Percentiles rank a stretch among this genome's conserved stretches.
Evolutionary conservation across 257 asterid species (phyloP).

Genomic region (Rauvolfia tetraphylla): DNA sequence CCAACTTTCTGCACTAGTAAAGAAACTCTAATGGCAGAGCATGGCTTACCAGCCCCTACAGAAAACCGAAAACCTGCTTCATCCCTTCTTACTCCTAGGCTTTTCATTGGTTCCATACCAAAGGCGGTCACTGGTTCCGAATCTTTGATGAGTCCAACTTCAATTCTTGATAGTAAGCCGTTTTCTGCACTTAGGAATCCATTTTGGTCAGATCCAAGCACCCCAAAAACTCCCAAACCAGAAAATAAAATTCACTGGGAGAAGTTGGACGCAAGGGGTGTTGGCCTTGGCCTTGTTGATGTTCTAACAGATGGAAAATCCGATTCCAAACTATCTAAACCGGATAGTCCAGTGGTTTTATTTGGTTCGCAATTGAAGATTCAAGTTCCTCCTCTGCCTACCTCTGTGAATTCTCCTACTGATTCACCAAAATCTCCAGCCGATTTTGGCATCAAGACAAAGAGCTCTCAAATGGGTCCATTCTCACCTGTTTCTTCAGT

Average conservation of each 20-base stretch:
- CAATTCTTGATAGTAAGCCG: conserved; percentile 63
- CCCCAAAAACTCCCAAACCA: conserved; percentile 39
- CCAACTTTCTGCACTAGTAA: background rate
- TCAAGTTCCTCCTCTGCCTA: conserved; percentile 53
- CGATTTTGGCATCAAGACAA: conserved; percentile 77
- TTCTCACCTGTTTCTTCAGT: conserved; percentile 39
- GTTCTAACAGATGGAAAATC: conserved; percentile 47
- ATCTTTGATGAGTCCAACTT: conserved; percentile 64
- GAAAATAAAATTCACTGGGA: conserved; percentile 46
- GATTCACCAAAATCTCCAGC: conserved; percentile 59
- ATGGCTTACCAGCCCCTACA: conserved; percentile 37
- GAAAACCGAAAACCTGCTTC: conserved; percentile 38
- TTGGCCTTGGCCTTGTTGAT: conserved; percentile 63
- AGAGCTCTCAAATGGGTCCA: conserved; percentile 47
- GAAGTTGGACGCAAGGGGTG: conserved; percentile 41
- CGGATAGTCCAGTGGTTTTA: conserved; percentile 45
- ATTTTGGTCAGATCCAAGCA: conserved; percentile 39
- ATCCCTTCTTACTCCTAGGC: conserved; percentile 60
- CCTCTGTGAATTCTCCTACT: conserved; percentile 32
- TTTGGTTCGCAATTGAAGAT: conserved; percentile 83
- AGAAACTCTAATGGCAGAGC: conserved; percentile 55
- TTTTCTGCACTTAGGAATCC: conserved; percentile 43
- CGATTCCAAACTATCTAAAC: conserved; percentile 33
- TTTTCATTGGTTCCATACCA: conserved; percentile 43
- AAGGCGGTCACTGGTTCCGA: conserved; percentile 50